Base-by-base conservation (phyloP, 768 basidiomycete species). In the Kwoniella mangroviensis region DNA sequence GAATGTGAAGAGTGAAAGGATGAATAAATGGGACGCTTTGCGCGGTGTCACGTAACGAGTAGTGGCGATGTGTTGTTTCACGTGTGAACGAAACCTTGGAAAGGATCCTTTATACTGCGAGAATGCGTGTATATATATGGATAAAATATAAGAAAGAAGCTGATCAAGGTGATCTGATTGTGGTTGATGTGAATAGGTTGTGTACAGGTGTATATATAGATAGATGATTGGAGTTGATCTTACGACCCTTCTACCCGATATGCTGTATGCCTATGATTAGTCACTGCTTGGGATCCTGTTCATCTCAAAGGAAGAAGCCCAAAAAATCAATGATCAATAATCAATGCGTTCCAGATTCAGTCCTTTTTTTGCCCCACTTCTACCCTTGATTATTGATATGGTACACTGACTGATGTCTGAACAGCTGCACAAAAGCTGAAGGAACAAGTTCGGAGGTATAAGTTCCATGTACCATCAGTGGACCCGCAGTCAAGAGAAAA, bases 51-150 rank as follows among this genome's bases (percentile, higher is more conserved):
- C 45, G 45, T 49, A 49, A 55, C 54, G 15, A 55, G 54, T 12
- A 28, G 54, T 55, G 54, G 54, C 26, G 54, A 55, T 28, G 54
- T 13, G 54, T 49, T 49, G 19, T 49, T 49, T 49, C 45, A 49
- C 19, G 45, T 13, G 45, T 49, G 15, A 19, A 49, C 9, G 34
- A 34, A 34, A 34, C 34, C 34, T 34, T 34, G 34, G 9, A 34
- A 34, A 34, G 34, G 34, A 34, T 34, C 34, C 6, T 34, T 7
- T 34, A 34, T 34, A 34, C 34, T 34, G 34, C 34, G 34, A 34
- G 34, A 34, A 34, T 34, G 34, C 34, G 34, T 34, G 34, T 34
- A 34, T 34, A 34, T 34, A 34, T 17, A 15, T 49, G 45, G 45
- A 49, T 49, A 19, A 49, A 49, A 19, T 15, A 15, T 9, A 12